Base-by-base conservation (phyloP, 2,329 filamentous ascomycete species). In the Pseudogymnoascus sp. region DNA sequence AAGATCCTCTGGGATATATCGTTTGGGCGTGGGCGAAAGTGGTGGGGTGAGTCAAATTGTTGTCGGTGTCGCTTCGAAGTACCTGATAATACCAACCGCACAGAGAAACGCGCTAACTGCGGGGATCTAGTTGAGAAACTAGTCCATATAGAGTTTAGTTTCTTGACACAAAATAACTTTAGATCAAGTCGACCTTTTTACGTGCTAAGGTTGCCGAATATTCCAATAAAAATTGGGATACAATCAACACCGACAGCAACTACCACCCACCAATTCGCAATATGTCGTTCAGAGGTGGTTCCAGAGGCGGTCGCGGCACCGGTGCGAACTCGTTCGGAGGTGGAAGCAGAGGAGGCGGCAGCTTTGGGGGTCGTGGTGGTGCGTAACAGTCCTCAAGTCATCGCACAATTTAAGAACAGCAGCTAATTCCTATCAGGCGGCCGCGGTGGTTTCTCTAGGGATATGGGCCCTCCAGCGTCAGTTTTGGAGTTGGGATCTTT, bases 401-500 rank as follows among this genome's bases (percentile, higher is more conserved):
- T 37, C 57, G 37, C 33, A 59, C 57, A 59, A 41, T 52, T 52
- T n/a, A 9, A 30, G 55, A 57, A 38, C 55, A 33, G 19, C 26
- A 33, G 21, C 58, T 60, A 57, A 60, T 35, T 58, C 65, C 45
- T 62, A 61, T 61, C 64, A 69, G 70, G 71, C 82, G 82, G 82
- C 63, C 82, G 83, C 64, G 82, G 82, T 71, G 82, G 82, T 61
- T 85, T 80, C 71, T 79, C 82, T 64, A 71, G 75, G 64, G 82
- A 83, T 62, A 82, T 80, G 69, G 84, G 84, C 57, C 84, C 84
- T 63, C 84, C 84, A 63, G 80, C 81, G 61, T 74, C 78, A 61
- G 82, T 87, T 59, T 71, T 84, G 68, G 94, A 96, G 78, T 90
- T 99, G 88, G 94, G 94, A 74, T 84, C 83, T 66, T 95, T 97